A percentile compares a stretch with the other conserved stretches of the same genome.
Evolutionary conservation across 352 stramenopile species (phyloP).

Genomic region (Blastocystis sp.): DNA sequence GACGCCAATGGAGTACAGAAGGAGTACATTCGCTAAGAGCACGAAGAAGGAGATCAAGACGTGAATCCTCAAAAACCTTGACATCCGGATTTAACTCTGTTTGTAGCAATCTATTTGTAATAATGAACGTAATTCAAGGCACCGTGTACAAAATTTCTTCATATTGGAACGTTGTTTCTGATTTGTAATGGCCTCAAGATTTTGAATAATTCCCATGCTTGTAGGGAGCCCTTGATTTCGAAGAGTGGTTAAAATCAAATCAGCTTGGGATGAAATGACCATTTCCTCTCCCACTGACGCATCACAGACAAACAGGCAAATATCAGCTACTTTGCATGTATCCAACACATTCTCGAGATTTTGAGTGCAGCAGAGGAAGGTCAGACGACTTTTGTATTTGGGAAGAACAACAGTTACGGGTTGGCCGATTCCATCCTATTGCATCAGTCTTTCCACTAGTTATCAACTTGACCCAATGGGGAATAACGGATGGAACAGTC

Average conservation of each 20-base stretch:
- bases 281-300: constrained; percentile 79
- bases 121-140: not conserved
- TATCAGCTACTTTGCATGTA: constrained; percentile 77
- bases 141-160: constrained; percentile 70
- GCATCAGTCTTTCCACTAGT: constrained; percentile 73
- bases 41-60: constrained; percentile 77
- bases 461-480: constrained; percentile 69
- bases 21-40: constrained; percentile 78
- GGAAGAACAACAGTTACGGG: constrained; percentile 59
- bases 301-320: constrained; percentile 78
- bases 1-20: constrained; percentile 81
- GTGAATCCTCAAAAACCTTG: constrained; percentile 78
- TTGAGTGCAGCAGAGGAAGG: constrained; percentile 49
- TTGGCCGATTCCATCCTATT: constrained; percentile 72
- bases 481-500: constrained; percentile 59
- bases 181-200: constrained; percentile 73
- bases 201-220: constrained; percentile 79
- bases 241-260: constrained; percentile 84
- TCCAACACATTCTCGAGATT: constrained; percentile 77
- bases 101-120: constrained; percentile 77
- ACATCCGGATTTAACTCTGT: constrained; percentile 79
- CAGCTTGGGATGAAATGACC: constrained; percentile 78
- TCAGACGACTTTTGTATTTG: constrained; percentile 72
- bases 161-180: constrained; percentile 30
- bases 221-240: constrained; percentile 86